Evolutionary conservation across 805 yeast genomes (phyloP).

Genomic region (Monosporozyma aerobia): DNA sequence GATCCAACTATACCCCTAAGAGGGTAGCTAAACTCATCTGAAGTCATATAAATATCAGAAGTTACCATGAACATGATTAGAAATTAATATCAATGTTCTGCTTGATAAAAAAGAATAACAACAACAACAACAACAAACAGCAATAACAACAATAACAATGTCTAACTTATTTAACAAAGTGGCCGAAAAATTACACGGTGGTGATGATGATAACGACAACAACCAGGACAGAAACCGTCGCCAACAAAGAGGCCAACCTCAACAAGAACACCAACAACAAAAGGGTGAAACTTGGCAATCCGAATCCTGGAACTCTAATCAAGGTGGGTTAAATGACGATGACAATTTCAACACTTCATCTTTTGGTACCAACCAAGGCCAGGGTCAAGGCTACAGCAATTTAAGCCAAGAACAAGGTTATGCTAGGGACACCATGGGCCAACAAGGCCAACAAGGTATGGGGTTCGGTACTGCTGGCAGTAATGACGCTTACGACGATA

Average conservation of each 20-base stretch:
- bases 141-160: slow-evolving; percentile 15
- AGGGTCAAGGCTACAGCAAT: not conserved
- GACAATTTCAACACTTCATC: not conserved
- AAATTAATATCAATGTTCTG: not conserved
- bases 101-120: not conserved
- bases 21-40: not conserved
- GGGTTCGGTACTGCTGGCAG: not conserved
- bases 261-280: slow-evolving; percentile 1
- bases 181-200: slow-evolving; percentile 24
- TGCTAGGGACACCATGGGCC: not conserved
- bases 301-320: not conserved
- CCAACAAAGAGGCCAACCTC: slow-evolving; percentile 1
- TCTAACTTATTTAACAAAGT: slow-evolving; percentile 27
- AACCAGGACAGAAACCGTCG: slow-evolving; percentile 6
- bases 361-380: slow-evolving; percentile 1
- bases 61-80: not conserved
- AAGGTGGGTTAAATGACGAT: not conserved
- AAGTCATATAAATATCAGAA: not conserved
- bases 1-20: not conserved
- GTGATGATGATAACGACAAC: slow-evolving; percentile 9
- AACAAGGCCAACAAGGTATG: not conserved
- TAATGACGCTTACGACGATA: not conserved
- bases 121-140: not conserved
- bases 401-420: not conserved
- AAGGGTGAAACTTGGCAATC: not conserved